Evolutionary conservation across 768 basidiomycete genomes (phyloP), one percentile per base, ranked within the genome.

Genomic region (Pleurotus platypus): DNA sequence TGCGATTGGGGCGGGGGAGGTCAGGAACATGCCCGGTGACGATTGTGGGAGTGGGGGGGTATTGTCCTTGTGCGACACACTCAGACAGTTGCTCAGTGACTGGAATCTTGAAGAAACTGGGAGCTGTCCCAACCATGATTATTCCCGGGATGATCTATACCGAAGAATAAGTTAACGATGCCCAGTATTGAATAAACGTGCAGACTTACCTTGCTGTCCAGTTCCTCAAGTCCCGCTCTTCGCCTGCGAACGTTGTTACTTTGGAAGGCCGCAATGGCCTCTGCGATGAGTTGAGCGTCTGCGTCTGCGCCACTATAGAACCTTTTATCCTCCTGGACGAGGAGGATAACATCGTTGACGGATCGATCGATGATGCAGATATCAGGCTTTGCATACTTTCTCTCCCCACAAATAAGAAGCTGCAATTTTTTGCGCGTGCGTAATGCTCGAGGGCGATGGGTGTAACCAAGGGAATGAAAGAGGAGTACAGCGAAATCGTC

Each of bases 401-500:
- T 30, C 60, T 69, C 63, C 5, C 70, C 66, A 42, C 71, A 71
- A 11, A 71, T 66, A 12, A 64, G 26, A 7, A 75, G 59, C 0
- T 55, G 62, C 2, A 75, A 55, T 27, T 66, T 60, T 30, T 62
- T 63, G 7, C 66, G 55, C 4, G 66, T 67, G 27, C 62, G 54
- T 3, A 58, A 45, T 9, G 59, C 51, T 20, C 62, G 58, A 16
- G 24, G 37, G 8, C 49, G 38, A 22, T 45, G 24, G 16, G 35
- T 49, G 53, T 67, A 70, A 2, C 60, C 65, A 6, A 68, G 49
- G 15, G 54, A 6, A 0, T 37, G 11, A 42, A 72, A 62, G 16
- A 75, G 64, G 26, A 42, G 30, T 15, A 68, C 62, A 0, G 66
- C 61, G 63, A 72, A 74, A 55, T 72, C 70, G 58, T 39, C 58